A percentile compares a stretch with the other conserved stretches of the same genome.
Evolutionary conservation across 192 early-diverging fungal species (phyloP).

Genomic region (Linnemannia zychae): DNA sequence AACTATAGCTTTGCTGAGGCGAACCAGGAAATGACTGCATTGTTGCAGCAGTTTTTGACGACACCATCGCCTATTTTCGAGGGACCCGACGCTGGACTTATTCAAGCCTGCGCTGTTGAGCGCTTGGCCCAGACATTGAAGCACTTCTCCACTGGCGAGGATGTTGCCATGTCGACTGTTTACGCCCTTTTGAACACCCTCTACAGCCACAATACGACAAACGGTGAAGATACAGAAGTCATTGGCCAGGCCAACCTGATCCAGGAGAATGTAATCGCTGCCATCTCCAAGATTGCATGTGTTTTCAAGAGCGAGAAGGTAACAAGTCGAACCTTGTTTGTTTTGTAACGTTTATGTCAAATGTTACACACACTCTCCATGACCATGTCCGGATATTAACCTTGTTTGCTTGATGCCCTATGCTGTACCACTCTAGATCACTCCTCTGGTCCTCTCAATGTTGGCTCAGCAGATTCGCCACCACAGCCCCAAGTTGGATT

Average conservation of each 20-base stretch:
- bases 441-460: conserved; percentile 72
- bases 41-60: conserved; percentile 65
- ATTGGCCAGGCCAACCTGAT: conserved; percentile 46
- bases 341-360: not conserved
- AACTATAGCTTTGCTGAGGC: conserved; percentile 46
- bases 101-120: conserved; percentile 63
- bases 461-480: conserved; percentile 73
- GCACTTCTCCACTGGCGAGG: conserved; percentile 51
- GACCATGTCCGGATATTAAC: not conserved
- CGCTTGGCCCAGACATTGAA: conserved; percentile 66
- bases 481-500: conserved; percentile 60
- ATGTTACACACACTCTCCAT: not conserved
- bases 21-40: conserved; percentile 57
- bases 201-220: conserved; percentile 32
- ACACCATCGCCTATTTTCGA: conserved; percentile 70
- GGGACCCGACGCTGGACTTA: conserved; percentile 42
- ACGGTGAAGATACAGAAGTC: conserved; percentile 11
- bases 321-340: conserved; percentile 12
- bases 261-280: conserved; percentile 64
- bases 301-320: conserved; percentile 69
- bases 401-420: not conserved
- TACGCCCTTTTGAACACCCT: conserved; percentile 37
- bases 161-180: conserved; percentile 45
- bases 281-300: conserved; percentile 67
- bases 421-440: conserved; percentile 58